Evolutionary conservation across 1,139 yeast genomes (phyloP).

Genomic region (Williopsis jadinii): DNA sequence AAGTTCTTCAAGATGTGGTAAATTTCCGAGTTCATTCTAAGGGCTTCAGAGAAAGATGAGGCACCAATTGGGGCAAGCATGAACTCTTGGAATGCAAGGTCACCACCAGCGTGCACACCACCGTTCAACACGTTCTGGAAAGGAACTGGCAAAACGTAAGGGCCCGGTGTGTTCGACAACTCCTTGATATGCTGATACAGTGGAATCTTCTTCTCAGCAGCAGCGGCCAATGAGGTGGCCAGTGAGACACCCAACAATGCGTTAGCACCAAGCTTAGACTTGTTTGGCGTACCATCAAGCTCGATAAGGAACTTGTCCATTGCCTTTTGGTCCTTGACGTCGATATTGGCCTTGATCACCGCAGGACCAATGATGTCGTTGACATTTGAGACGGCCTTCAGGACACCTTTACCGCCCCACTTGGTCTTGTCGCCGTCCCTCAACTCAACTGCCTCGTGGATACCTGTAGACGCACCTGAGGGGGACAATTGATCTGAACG

Average conservation of each 20-base stretch:
- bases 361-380: conserved; percentile 89
- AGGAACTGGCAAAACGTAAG: conserved; percentile 89
- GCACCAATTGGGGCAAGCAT: conserved; percentile 95
- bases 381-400: conserved; percentile 87
- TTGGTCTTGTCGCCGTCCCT: conserved; percentile 91
- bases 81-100: conserved; percentile 96
- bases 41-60: conserved; percentile 80
- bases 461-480: conserved; percentile 95
- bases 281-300: conserved; percentile 91
- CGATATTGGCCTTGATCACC: conserved; percentile 62
- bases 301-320: conserved; percentile 71
- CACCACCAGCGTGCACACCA: conserved; percentile 99
- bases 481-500: conserved; percentile 84
- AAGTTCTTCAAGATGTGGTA: conserved; percentile 89
- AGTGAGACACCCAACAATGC: conserved; percentile 93
- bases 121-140: conserved; percentile 98
- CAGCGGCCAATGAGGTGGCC: conserved; percentile 92
- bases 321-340: conserved; percentile 71
- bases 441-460: conserved; percentile 91
- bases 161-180: conserved; percentile 56
- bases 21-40: conserved; percentile 93
- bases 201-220: conserved; percentile 83
- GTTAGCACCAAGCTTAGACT: conserved; percentile 91
- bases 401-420: conserved; percentile 96
- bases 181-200: conserved; percentile 80